Percentiles rank a stretch among this genome's conserved stretches.
Conservation (phyloP, 305 asterid genomes). For the Withania somnifera region DNA sequence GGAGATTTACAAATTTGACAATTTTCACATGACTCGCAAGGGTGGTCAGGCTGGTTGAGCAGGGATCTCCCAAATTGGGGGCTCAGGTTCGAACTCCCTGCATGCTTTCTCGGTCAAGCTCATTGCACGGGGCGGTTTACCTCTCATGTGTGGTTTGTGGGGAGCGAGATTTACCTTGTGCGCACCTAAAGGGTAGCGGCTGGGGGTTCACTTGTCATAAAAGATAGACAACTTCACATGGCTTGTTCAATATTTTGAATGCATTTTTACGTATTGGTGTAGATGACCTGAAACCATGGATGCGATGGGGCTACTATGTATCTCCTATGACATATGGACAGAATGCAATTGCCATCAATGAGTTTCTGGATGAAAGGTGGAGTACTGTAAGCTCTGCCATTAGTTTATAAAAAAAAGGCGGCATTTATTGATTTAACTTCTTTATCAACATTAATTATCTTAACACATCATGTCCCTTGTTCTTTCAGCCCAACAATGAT, state of each 20-base stretch:
- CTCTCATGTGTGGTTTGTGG: neutral
- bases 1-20: neutral
- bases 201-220: neutral
- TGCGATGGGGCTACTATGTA: conserved; percentile 68
- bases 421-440: neutral
- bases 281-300: conserved; percentile 82
- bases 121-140: neutral
- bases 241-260: neutral
- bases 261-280: neutral
- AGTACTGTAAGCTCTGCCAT: conserved; percentile 47
- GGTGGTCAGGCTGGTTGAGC: neutral
- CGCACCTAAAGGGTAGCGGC: neutral
- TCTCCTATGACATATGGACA: conserved; percentile 95
- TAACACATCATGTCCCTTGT: neutral
- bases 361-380: conserved; percentile 81
- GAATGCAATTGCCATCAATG: conserved; percentile 82
- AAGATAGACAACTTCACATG: neutral
- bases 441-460: neutral
- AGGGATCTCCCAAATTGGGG: neutral
- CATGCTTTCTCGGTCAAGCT: neutral
- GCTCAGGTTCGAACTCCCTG: neutral
- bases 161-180: neutral
- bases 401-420: neutral
- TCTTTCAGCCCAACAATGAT: conserved; percentile 48
- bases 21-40: neutral